These are phyloP conservation scores for Fragilaria crotonensis DNA, from an alignment of 108 stramenopile species.

Conservation along the genomic window DNA sequence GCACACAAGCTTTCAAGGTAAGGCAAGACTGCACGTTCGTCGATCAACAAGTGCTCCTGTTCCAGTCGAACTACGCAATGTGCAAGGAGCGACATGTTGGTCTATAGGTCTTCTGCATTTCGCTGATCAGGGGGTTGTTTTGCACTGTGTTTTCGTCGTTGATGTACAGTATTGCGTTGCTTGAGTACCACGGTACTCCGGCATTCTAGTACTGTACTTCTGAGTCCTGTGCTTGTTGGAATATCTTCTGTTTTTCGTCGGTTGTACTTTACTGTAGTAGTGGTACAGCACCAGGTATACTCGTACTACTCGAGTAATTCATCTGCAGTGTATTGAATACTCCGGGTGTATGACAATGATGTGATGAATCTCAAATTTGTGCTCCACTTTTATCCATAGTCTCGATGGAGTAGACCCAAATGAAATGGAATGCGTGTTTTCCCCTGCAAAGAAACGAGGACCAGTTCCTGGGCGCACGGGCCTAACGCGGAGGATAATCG, in stretches of 20 bases:
- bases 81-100: not conserved
- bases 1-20: conserved; percentile 62
- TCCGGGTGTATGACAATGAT: not conserved
- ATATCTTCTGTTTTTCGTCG: not conserved
- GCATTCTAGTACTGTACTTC: too few species aligned
- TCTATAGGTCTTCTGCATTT: not conserved
- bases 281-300: not conserved
- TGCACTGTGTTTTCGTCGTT: not conserved
- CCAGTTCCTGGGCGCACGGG: conserved; percentile 63
- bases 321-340: not conserved
- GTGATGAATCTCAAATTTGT: not conserved
- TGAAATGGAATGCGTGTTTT: conserved; percentile 60
- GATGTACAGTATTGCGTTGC: not conserved
- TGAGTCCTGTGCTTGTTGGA: too few species aligned
- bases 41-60: too few species aligned
- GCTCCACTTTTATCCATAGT: conserved; percentile 8
- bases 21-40: conserved; percentile 8
- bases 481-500: conserved; percentile 20
- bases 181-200: too few species aligned
- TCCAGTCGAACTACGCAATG: too few species aligned
- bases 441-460: conserved; percentile 74
- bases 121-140: not conserved
- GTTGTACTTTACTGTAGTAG: not conserved
- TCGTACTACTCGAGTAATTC: not conserved
- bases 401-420: conserved; percentile 41